Percentiles rank a stretch among this genome's conserved stretches.
Evolutionary conservation across 129 eudicot genomes (phyloP).

Genomic region (Chrysanthemum makinoi): DNA sequence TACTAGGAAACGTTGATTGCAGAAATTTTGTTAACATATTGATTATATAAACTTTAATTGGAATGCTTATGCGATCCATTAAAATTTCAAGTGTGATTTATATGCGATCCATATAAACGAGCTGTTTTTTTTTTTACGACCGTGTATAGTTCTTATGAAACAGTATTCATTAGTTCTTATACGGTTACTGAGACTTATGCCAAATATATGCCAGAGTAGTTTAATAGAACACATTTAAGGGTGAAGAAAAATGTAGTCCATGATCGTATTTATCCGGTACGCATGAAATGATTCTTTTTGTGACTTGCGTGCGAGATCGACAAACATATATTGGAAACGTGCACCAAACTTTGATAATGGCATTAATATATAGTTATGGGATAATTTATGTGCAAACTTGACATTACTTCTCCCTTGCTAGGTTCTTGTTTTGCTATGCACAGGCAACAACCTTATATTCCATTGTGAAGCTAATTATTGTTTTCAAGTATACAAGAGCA

Average conservation of each 20-base stretch:
- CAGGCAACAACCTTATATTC: no score
- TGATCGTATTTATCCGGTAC: neutral
- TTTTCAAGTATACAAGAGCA: no score
- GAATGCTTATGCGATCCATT: neutral
- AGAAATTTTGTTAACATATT: neutral
- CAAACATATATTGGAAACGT: neutral
- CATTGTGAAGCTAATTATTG: no score
- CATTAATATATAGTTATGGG: no score
- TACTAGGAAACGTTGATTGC: neutral
- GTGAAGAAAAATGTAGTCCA: neutral
- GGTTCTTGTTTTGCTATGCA: no score
- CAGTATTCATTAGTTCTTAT: neutral
- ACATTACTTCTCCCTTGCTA: no score
- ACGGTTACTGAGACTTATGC: neutral
- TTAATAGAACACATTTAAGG: neutral
- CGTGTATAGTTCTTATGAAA: neutral
- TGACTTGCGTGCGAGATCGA: neutral
- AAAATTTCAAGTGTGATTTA: no score
- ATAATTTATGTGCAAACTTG: no score
- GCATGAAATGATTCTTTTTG: slow-evolving; percentile 4
- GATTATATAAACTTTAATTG: neutral
- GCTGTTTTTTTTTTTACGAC: neutral
- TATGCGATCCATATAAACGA: neutral
- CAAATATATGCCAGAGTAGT: neutral
- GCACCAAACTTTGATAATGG: no score